Percentiles rank a stretch among this genome's conserved stretches.
These are phyloP conservation scores for Pichia kluyveri DNA, from an alignment of 805 yeast genomes.

Conservation along the genomic window DNA sequence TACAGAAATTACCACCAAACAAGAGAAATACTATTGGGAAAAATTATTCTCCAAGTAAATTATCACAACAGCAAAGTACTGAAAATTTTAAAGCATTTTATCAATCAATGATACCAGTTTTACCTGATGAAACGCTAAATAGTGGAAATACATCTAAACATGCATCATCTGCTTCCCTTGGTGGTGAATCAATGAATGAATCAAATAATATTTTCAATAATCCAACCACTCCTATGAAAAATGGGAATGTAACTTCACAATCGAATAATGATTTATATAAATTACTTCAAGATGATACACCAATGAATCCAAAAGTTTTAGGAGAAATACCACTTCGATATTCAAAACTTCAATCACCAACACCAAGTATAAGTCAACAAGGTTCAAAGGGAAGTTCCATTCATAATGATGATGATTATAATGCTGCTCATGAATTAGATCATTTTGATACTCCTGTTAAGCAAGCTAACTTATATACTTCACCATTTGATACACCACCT, in stretches of 20 bases:
- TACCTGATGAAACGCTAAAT: slow-evolving; percentile 12
- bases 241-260: background rate
- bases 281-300: slow-evolving; percentile 24
- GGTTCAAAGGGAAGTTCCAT: background rate
- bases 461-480: background rate
- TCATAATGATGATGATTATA: background rate
- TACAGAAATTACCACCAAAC: background rate
- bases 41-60: slow-evolving; percentile 1
- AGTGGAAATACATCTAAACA: background rate
- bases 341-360: background rate
- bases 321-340: slow-evolving; percentile 19
- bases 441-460: background rate
- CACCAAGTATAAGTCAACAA: background rate
- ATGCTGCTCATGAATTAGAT: background rate
- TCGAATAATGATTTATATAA: slow-evolving; percentile 6
- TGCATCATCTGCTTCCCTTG: background rate
- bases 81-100: slow-evolving; percentile 17
- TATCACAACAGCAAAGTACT: slow-evolving; percentile 5
- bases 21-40: background rate
- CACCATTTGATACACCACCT: slow-evolving; percentile 14
- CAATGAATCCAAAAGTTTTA: slow-evolving; percentile 22
- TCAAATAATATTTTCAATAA: background rate
- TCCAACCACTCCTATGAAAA: slow-evolving; percentile 2
- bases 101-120: slow-evolving; percentile 26
- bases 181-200: background rate